These are phyloP conservation scores for Lactarius psammicola DNA, from an alignment of 768 basidiomycete genomes.

Conservation along the genomic window DNA sequence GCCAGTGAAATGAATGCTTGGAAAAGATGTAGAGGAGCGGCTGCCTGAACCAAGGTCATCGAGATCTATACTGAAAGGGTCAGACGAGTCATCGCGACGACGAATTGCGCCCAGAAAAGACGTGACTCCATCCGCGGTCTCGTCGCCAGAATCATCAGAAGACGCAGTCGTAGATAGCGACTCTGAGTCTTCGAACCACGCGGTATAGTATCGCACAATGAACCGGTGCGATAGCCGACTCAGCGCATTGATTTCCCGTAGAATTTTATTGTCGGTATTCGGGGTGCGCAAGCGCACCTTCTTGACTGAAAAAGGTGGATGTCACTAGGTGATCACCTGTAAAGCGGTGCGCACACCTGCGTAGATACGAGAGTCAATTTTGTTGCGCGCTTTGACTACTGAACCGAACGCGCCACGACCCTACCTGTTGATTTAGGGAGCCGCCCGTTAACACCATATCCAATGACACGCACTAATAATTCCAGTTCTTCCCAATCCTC, in stretches of 20 bases:
- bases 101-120: slow-evolving; percentile 50
- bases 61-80: slow-evolving; percentile 64
- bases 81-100: slow-evolving; percentile 32
- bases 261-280: slow-evolving; percentile 84
- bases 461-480: slow-evolving; percentile 51
- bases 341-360: slow-evolving; percentile 49
- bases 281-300: slow-evolving; percentile 78
- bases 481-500: slow-evolving; percentile 95
- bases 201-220: slow-evolving; percentile 90
- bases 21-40: slow-evolving; percentile 62
- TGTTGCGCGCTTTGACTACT: slow-evolving; percentile 92
- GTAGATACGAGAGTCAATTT: slow-evolving; percentile 81
- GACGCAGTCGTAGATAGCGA: slow-evolving; percentile 46
- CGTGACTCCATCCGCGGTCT: slow-evolving; percentile 49
- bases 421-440: slow-evolving; percentile 38
- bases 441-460: background rate
- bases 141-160: slow-evolving; percentile 43
- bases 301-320: slow-evolving; percentile 58
- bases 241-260: slow-evolving; percentile 88
- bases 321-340: slow-evolving; percentile 3
- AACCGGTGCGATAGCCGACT: slow-evolving; percentile 83
- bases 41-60: slow-evolving; percentile 55
- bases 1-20: slow-evolving; percentile 74
- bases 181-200: slow-evolving; percentile 80
- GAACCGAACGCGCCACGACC: slow-evolving; percentile 90